Percentiles rank a stretch among this genome's conserved stretches.
Evolutionary conservation across 768 basidiomycete species (phyloP).

Genomic region (Xanthoconium stramineum): DNA sequence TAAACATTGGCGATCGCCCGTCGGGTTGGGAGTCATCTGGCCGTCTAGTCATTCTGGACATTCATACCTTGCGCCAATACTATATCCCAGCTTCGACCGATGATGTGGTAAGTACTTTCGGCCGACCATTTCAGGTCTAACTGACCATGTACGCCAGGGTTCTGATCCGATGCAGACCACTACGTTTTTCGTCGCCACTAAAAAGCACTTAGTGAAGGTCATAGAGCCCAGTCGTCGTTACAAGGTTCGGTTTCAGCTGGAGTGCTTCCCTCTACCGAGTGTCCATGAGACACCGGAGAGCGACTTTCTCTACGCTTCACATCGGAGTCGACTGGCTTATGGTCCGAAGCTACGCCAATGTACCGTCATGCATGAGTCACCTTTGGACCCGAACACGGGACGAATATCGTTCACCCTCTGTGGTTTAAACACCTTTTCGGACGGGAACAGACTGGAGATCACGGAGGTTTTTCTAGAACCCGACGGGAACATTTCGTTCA

Average conservation of each 20-base stretch:
- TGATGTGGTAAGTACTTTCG: background rate
- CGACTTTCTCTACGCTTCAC: background rate
- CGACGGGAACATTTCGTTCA: slow-evolving; percentile 1
- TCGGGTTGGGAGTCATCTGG: slow-evolving; percentile 1
- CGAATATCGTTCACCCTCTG: background rate
- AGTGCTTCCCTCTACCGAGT: slow-evolving; percentile 7
- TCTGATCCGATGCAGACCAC: background rate
- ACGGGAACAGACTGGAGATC: background rate
- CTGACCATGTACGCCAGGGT: background rate
- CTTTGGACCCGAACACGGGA: background rate
- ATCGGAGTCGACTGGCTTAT: background rate
- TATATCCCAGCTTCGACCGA: background rate
- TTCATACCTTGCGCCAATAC: slow-evolving; percentile 5
- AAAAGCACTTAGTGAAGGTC: slow-evolving; percentile 6
- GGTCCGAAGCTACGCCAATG: background rate
- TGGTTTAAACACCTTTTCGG: background rate
- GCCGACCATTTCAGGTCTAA: background rate
- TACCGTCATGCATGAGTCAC: slow-evolving; percentile 2
- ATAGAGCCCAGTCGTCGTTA: background rate
- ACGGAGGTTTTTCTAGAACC: slow-evolving; percentile 5
- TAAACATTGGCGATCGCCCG: slow-evolving; percentile 4
- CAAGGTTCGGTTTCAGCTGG: background rate
- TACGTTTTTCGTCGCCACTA: slow-evolving; percentile 4
- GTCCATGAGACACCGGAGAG: background rate
- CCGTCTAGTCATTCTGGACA: slow-evolving; percentile 1